A percentile compares a stretch with the other conserved stretches of the same genome.
These are phyloP conservation scores for Agrostemma githago DNA, from an alignment of 148 eudicot genomes.

Conservation along the genomic window DNA sequence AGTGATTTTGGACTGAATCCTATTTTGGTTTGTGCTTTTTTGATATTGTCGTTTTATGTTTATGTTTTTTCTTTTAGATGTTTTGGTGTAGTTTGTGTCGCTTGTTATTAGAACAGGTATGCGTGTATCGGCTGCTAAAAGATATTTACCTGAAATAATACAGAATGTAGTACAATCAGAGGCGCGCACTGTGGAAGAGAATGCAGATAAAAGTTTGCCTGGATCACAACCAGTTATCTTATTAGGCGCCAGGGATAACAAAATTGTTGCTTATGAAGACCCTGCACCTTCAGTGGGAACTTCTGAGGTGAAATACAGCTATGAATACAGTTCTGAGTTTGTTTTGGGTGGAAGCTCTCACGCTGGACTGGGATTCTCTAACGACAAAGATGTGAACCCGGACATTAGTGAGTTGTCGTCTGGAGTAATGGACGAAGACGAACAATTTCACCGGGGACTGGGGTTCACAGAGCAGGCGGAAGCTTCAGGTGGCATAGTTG, in stretches of 20 bases:
- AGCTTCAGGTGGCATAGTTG: constrained; percentile 24
- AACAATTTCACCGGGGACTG: constrained; percentile 50
- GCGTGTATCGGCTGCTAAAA: background rate
- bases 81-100: background rate
- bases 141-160: constrained; percentile 15
- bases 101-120: constrained; percentile 3
- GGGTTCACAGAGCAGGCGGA: constrained; percentile 50
- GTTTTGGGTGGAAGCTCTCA: constrained; percentile 56
- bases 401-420: constrained; percentile 24
- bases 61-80: background rate
- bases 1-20: too few species aligned
- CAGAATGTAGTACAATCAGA: constrained; percentile 41
- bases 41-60: background rate
- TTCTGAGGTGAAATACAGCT: constrained; percentile 38
- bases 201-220: constrained; percentile 25
- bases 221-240: constrained; percentile 41
- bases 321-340: constrained; percentile 49
- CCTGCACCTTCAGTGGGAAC: constrained; percentile 32
- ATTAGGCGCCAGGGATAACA: constrained; percentile 41
- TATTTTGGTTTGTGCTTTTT: background rate
- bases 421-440: constrained; percentile 26
- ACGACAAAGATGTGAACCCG: constrained; percentile 24
- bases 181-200: constrained; percentile 6
- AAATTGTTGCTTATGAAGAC: constrained; percentile 50
- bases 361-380: constrained; percentile 29